Evolutionary conservation across 1,139 yeast species (phyloP).

Genomic region (Barnettozyma hawaiiensis): DNA sequence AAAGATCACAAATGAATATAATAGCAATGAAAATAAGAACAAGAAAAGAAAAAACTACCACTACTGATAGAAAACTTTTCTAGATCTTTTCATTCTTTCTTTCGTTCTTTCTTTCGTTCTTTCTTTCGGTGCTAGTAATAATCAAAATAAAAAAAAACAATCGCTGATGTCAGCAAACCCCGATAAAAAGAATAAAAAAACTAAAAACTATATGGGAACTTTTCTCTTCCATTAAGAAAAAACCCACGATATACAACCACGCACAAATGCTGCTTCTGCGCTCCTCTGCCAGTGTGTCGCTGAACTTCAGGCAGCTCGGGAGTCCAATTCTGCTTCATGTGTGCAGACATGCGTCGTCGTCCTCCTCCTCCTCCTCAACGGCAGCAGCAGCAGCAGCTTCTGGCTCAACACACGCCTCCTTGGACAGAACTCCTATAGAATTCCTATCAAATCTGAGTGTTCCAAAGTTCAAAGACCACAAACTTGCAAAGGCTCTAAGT

Average conservation of each 20-base stretch:
- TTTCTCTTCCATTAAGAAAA: too few species aligned
- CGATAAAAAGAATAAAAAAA: conserved; percentile 1
- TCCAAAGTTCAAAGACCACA: conserved; percentile 16
- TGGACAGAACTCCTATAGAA: conserved; percentile 34
- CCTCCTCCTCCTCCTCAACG: not conserved
- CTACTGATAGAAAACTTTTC: not conserved
- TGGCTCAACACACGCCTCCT: conserved; percentile 6
- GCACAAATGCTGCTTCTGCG: conserved; percentile 1
- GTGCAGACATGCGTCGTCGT: not conserved
- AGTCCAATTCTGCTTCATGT: not conserved
- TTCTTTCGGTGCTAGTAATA: too few species aligned
- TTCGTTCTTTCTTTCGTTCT: too few species aligned
- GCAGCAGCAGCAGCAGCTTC: not conserved
- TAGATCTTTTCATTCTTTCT: not conserved
- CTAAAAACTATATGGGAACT: too few species aligned
- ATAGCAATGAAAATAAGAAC: not conserved
- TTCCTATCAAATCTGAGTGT: conserved; percentile 30
- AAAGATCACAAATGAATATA: not conserved
- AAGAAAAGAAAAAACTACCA: too few species aligned
- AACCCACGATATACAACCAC: too few species aligned
- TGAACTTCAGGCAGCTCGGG: not conserved
- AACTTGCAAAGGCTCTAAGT: conserved; percentile 28
- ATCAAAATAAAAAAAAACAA: too few species aligned
- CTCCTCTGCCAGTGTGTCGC: not conserved
- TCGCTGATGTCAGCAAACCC: conserved; percentile 3